phyloP scores from a whole-genome alignment of 805 yeast genomes.

The Grigorovia transvaalensis region DNA sequence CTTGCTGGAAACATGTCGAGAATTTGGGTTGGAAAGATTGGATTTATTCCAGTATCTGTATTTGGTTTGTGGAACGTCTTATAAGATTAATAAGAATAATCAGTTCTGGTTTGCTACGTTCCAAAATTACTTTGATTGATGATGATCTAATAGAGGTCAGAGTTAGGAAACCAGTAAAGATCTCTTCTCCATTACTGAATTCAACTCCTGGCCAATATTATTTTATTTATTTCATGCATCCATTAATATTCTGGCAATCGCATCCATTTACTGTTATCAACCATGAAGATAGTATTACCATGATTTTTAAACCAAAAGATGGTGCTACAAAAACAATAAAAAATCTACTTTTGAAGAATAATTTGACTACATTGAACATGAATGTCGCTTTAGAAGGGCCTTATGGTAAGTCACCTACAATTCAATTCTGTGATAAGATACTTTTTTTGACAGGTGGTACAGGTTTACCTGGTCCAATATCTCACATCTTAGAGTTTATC shows the following conservation, averaged over 20 bases:
- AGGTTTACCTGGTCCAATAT: constrained; percentile 55
- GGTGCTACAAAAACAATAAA: constrained; percentile 35
- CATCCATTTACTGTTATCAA: constrained; percentile 48
- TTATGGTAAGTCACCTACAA: constrained; percentile 46
- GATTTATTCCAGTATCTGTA: constrained; percentile 29
- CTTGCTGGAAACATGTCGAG: constrained; percentile 39
- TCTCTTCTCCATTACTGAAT: constrained; percentile 23
- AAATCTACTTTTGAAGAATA: constrained; percentile 22
- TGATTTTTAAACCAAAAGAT: constrained; percentile 37
- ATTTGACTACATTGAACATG: constrained; percentile 22
- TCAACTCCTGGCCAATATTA: constrained; percentile 37
- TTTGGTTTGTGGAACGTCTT: constrained; percentile 36
- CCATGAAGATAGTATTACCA: constrained; percentile 29
- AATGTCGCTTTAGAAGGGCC: constrained; percentile 54
- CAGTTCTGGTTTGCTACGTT: constrained; percentile 13
- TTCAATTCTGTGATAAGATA: constrained; percentile 41
- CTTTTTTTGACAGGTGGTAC: constrained; percentile 64
- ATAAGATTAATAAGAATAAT: constrained; percentile 29
- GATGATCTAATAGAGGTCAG: constrained; percentile 14
- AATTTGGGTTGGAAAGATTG: constrained; percentile 35
- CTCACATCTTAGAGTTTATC: constrained; percentile 33
- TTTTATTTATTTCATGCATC: constrained; percentile 38
- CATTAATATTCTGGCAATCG: constrained; percentile 42
- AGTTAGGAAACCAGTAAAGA: constrained; percentile 6
- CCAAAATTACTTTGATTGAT: constrained; percentile 11